Evolutionary conservation across 1,284 basidiomycete genomes (phyloP).

Genomic region (Golubevia sp.): DNA sequence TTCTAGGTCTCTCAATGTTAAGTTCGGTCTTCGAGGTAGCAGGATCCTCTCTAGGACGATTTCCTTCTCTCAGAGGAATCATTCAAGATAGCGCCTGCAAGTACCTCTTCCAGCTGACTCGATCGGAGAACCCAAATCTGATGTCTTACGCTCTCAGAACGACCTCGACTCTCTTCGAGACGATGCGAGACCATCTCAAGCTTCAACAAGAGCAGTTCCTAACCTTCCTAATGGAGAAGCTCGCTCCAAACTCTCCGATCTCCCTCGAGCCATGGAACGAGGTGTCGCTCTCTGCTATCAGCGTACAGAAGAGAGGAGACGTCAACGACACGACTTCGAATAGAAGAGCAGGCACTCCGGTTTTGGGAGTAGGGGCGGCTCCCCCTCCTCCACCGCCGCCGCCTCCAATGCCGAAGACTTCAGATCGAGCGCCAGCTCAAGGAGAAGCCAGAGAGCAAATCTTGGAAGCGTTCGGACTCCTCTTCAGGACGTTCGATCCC

Average conservation of each 20-base stretch:
- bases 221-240: conserved; percentile 47
- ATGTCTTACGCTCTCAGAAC: conserved; percentile 39
- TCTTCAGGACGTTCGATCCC: conserved; percentile 15
- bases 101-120: conserved; percentile 48
- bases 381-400: conserved; percentile 46
- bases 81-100: conserved; percentile 57
- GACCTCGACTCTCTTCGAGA: conserved; percentile 45
- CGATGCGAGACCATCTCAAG: conserved; percentile 52
- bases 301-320: conserved; percentile 15
- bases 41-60: conserved; percentile 38
- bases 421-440: conserved; percentile 39
- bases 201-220: conserved; percentile 56
- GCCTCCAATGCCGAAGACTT: conserved; percentile 35
- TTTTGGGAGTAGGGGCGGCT: conserved; percentile 1
- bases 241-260: conserved; percentile 40
- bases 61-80: conserved; percentile 47
- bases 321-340: conserved; percentile 8
- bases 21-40: conserved; percentile 43
- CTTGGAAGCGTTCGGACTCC: conserved; percentile 41
- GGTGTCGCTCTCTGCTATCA: not conserved
- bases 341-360: conserved; percentile 13
- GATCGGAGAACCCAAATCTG: conserved; percentile 15
- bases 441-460: conserved; percentile 55
- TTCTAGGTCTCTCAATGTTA: conserved; percentile 50
- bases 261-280: conserved; percentile 44